Conservation (phyloP, 495 filamentous ascomycete genomes). For the Penicillium canescens region DNA sequence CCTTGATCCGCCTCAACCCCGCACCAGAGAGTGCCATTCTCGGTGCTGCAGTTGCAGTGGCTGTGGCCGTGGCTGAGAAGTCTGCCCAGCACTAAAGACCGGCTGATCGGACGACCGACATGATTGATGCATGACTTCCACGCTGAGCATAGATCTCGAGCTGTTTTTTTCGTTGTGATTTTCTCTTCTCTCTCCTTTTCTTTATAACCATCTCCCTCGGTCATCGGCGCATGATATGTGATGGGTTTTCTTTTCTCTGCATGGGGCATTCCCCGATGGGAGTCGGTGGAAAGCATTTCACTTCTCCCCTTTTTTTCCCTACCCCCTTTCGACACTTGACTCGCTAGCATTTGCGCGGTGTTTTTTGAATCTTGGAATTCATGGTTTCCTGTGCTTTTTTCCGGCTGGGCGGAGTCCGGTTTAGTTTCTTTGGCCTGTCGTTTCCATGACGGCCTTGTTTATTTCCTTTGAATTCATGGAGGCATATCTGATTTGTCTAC, state of each 20-base stretch:
- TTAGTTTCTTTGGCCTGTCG: not conserved
- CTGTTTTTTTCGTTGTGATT: slow-evolving; percentile 17
- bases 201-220: not conserved
- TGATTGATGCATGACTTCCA: slow-evolving; percentile 13
- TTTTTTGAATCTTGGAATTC: slow-evolving; percentile 3
- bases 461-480: not conserved
- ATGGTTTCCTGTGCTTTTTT: slow-evolving; percentile 4
- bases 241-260: slow-evolving; percentile 4
- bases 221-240: slow-evolving; percentile 20
- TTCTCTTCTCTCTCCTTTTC: not conserved
- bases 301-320: not conserved
- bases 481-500: not conserved
- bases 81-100: slow-evolving; percentile 4
- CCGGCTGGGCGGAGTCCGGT: not conserved
- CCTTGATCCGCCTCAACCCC: slow-evolving; percentile 45
- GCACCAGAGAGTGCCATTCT: slow-evolving; percentile 55
- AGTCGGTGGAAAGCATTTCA: slow-evolving; percentile 5
- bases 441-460: not conserved
- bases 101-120: not conserved
- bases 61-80: slow-evolving; percentile 38
- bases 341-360: slow-evolving; percentile 20
- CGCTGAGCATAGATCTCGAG: slow-evolving; percentile 14
- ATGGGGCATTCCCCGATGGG: slow-evolving; percentile 5
- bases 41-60: slow-evolving; percentile 58
- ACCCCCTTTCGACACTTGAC: not conserved